phyloP scores from a whole-genome alignment of 2,329 filamentous ascomycete species.

The Apiospora malaysiana region DNA sequence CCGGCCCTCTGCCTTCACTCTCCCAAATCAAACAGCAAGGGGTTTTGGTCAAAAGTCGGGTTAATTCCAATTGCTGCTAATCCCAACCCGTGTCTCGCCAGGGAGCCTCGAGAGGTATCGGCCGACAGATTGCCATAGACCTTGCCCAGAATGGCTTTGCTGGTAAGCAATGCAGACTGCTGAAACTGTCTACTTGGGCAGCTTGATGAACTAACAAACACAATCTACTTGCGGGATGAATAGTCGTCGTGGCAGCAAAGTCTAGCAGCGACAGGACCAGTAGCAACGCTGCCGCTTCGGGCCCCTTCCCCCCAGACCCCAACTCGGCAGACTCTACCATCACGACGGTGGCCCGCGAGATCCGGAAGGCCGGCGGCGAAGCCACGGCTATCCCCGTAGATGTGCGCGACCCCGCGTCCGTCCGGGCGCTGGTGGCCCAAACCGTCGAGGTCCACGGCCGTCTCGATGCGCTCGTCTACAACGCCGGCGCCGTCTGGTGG shows the following conservation, averaged over 20 bases:
- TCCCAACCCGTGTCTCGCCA: neutral
- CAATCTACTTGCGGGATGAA: neutral
- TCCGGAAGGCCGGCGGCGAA: conserved; percentile 65
- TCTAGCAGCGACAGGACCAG: conserved; percentile 65
- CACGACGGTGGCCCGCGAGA: conserved; percentile 79
- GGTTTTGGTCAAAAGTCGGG: neutral
- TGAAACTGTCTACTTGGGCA: no score
- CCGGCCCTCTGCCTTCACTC: neutral
- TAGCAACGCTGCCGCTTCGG: conserved; percentile 25
- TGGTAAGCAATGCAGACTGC: conserved; percentile 49
- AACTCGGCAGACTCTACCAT: conserved; percentile 80
- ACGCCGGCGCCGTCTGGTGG: conserved; percentile 88
- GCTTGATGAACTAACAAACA: no score
- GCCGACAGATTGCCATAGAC: conserved; percentile 79
- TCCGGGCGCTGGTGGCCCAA: conserved; percentile 63
- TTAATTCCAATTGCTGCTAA: neutral
- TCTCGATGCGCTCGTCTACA: conserved; percentile 81
- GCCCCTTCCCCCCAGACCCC: conserved; percentile 75
- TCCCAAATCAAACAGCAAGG: neutral
- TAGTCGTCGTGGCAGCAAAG: conserved; percentile 81
- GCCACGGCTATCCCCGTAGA: conserved; percentile 74
- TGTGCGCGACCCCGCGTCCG: conserved; percentile 66
- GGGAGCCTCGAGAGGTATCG: conserved; percentile 81
- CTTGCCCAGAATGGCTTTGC: conserved; percentile 73
- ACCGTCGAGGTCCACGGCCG: conserved; percentile 64